phyloP scores from a whole-genome alignment of 2,329 filamentous ascomycete species.

The Colletotrichum liaoningense region DNA sequence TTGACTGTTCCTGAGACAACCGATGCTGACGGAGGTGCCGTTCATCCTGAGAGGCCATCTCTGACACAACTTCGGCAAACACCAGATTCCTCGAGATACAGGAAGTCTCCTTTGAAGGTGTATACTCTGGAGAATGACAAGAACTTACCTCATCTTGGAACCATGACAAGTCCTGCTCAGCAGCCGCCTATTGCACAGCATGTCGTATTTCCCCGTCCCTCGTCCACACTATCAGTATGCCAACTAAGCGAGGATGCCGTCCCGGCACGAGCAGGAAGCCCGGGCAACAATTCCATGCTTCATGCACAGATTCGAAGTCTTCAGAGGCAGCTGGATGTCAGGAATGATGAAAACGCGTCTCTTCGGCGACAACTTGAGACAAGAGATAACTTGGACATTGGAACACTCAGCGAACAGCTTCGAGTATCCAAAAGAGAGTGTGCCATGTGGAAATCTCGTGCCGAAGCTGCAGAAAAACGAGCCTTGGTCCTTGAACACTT shows the following conservation, averaged over 20 bases:
- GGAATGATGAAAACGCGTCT: constrained; percentile 57
- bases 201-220: constrained; percentile 47
- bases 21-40: constrained; percentile 23
- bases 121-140: constrained; percentile 32
- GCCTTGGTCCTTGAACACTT: constrained; percentile 61
- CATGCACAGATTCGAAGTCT: constrained; percentile 62
- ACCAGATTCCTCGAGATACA: not conserved
- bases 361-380: constrained; percentile 59
- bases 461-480: constrained; percentile 66
- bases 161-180: constrained; percentile 50
- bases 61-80: not conserved
- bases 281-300: constrained; percentile 49
- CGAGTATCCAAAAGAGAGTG: constrained; percentile 54
- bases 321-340: constrained; percentile 57
- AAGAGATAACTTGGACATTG: constrained; percentile 54
- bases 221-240: constrained; percentile 42
- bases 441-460: constrained; percentile 64
- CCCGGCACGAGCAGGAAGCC: constrained; percentile 32
- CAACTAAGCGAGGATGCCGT: not conserved
- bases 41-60: constrained; percentile 29
- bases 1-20: not conserved
- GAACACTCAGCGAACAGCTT: constrained; percentile 61
- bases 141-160: constrained; percentile 46
- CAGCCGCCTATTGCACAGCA: constrained; percentile 53
- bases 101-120: not conserved